Conservation (phyloP, 2,329 filamentous ascomycete species). For the Raffaelea deltoideospora region DNA sequence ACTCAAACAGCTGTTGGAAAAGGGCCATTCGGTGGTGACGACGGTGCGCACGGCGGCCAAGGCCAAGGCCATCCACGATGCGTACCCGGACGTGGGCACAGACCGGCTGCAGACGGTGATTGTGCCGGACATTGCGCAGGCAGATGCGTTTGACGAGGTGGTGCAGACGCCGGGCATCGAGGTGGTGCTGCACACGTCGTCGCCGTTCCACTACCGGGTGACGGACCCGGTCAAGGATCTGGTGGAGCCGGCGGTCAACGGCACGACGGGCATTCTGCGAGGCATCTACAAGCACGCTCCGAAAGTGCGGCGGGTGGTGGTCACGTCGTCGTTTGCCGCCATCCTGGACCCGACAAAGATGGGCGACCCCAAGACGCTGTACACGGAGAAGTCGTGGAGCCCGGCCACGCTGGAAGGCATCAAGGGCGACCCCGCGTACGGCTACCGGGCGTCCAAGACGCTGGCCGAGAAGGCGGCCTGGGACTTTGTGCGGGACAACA, state of each 20-base stretch:
- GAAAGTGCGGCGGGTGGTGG: conserved; percentile 53
- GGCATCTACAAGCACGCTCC: conserved; percentile 46
- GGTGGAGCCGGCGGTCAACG: conserved; percentile 41
- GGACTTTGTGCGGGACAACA: conserved; percentile 29
- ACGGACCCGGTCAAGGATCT: conserved; percentile 36
- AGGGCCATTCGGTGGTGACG: conserved; percentile 36
- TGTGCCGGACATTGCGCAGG: conserved; percentile 63
- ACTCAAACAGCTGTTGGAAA: conserved; percentile 35
- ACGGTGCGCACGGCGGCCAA: conserved; percentile 41
- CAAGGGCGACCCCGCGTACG: conserved; percentile 17
- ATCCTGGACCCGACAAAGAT: conserved; percentile 26
- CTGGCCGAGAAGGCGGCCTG: conserved; percentile 36
- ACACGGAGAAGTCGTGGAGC: conserved; percentile 33
- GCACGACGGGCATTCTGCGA: conserved; percentile 54
- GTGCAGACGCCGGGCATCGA: conserved; percentile 33
- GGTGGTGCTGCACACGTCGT: conserved; percentile 45
- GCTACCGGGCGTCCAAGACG: conserved; percentile 38
- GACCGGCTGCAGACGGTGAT: conserved; percentile 37
- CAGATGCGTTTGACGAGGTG: conserved; percentile 57
- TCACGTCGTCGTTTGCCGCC: conserved; percentile 42
- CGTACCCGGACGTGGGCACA: conserved; percentile 25
- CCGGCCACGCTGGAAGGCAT: conserved; percentile 27
- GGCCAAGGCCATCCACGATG: conserved; percentile 32
- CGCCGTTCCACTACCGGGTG: conserved; percentile 40
- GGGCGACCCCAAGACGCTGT: conserved; percentile 21